Evolutionary conservation across 2,329 filamentous ascomycete genomes (phyloP).

Genomic region (Beauveria sp.): DNA sequence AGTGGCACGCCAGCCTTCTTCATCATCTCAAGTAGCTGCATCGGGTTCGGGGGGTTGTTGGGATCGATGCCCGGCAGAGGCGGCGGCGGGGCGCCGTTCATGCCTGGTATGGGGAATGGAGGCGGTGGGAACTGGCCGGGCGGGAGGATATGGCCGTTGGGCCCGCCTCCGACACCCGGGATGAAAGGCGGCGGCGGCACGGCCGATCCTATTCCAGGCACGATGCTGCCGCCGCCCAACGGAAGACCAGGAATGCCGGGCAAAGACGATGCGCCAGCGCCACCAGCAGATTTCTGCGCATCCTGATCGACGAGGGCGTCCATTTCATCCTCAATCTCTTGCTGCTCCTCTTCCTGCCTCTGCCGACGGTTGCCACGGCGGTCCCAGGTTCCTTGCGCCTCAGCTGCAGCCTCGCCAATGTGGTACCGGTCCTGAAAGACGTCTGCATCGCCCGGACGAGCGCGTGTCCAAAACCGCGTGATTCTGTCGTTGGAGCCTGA

Average conservation of each 20-base stretch:
- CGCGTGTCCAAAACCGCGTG: conserved; percentile 92
- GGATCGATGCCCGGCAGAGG: conserved; percentile 47
- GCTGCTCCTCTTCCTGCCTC: conserved; percentile 85
- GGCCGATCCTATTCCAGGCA: conserved; percentile 35
- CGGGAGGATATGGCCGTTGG: conserved; percentile 33
- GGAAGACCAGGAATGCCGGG: conserved; percentile 54
- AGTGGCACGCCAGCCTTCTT: conserved; percentile 56
- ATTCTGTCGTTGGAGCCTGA: conserved; percentile 95
- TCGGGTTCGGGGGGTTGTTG: conserved; percentile 52
- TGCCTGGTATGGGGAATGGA: conserved; percentile 43
- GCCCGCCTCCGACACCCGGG: conserved; percentile 42
- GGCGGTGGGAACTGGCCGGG: conserved; percentile 40
- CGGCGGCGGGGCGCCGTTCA: conserved; percentile 43
- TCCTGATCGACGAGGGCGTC: conserved; percentile 87
- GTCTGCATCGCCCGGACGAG: conserved; percentile 78
- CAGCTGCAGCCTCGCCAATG: conserved; percentile 86
- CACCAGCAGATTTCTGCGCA: conserved; percentile 44
- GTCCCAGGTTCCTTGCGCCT: conserved; percentile 92
- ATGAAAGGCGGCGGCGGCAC: conserved; percentile 36
- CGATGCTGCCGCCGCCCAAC: conserved; percentile 26
- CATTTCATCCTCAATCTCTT: conserved; percentile 86
- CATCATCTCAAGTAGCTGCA: conserved; percentile 56
- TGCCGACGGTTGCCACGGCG: conserved; percentile 69
- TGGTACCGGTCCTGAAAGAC: conserved; percentile 89
- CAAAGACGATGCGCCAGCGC: conserved; percentile 26